Base-by-base conservation (phyloP, 768 basidiomycete species). In the Pisolithus marmoratus region DNA sequence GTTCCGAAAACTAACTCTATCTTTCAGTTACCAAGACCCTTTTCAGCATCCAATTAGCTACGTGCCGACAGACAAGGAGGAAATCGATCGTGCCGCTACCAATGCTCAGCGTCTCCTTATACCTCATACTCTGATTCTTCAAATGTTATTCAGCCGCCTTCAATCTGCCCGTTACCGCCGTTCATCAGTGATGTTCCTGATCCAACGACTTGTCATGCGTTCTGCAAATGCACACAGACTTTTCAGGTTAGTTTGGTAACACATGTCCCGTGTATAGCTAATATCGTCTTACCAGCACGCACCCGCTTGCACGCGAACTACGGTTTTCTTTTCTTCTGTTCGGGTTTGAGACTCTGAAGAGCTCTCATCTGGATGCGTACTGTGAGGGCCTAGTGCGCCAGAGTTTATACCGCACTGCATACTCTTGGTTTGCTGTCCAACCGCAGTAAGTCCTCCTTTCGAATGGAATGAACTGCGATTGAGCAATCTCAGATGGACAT, bases 101-200 rank as follows among this genome's bases (percentile, higher is more conserved):
- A 75, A 82, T 58, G 93, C 93, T 5, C 80, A 82, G 41, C 80
- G 89, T 37, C 67, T 94, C 5, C 78, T 98, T 8, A 76, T 81
- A 2, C 92, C 96, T 5, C 96, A 97, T 70, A 76, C 79, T 1
- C 75, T 94, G 15, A 77, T 98, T 24, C 66, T 98, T 43, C 85
- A 93, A 57, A 87, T 97, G 78, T 67, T 98, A 8, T 82, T 93
- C 53, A 96, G 92, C 65, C 84, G 94, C 41, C 76, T 96, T 57
- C 95, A 98, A 70, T 90, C 95, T 40, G 91, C 94, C 48, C 83
- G 93, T 53, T 95, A 97, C 71, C 81, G 87, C 36, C 78, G 87
- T 51, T 83, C 87, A 0, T 84, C 84, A 9, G 81, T 98, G 36
- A 91, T 96, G 79, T 77, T 87, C 48, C 75, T 95, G 15, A 82